Evolutionary conservation across 139 green algal genomes (phyloP).

Genomic region (Coelastrella sp.): DNA sequence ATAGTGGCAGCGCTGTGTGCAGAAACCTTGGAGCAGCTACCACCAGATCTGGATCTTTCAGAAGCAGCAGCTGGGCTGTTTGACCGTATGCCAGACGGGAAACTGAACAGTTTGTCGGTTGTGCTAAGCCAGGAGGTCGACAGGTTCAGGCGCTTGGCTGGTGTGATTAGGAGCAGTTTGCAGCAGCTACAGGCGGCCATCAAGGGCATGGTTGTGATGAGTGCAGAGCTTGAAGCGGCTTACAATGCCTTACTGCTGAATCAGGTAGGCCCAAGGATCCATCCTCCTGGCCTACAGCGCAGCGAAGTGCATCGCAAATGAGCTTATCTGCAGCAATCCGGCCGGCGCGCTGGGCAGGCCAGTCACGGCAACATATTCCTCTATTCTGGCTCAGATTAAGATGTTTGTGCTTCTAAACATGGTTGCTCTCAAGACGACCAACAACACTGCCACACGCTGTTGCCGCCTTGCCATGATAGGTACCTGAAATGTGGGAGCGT

Average conservation of each 20-base stretch:
- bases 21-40: constrained; percentile 65
- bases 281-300: too few species aligned
- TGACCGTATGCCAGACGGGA: constrained; percentile 56
- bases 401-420: not conserved
- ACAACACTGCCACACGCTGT: too few species aligned
- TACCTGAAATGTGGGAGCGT: constrained; percentile 80
- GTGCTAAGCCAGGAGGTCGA: constrained; percentile 87
- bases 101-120: constrained; percentile 80
- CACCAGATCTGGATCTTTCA: constrained; percentile 57
- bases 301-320: too few species aligned
- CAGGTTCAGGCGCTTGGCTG: constrained; percentile 67
- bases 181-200: constrained; percentile 85
- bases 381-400: not conserved
- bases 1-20: constrained; percentile 71
- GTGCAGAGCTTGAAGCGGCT: constrained; percentile 83
- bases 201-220: constrained; percentile 90
- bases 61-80: constrained; percentile 71
- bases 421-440: too few species aligned
- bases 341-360: too few species aligned
- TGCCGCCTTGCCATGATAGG: constrained; percentile 46
- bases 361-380: not conserved
- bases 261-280: constrained; percentile 49
- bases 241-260: constrained; percentile 83
- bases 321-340: too few species aligned
- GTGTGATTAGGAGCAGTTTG: constrained; percentile 66